Evolutionary conservation across 129 eudicot species (phyloP).

Genomic region (Apium graveolens): DNA sequence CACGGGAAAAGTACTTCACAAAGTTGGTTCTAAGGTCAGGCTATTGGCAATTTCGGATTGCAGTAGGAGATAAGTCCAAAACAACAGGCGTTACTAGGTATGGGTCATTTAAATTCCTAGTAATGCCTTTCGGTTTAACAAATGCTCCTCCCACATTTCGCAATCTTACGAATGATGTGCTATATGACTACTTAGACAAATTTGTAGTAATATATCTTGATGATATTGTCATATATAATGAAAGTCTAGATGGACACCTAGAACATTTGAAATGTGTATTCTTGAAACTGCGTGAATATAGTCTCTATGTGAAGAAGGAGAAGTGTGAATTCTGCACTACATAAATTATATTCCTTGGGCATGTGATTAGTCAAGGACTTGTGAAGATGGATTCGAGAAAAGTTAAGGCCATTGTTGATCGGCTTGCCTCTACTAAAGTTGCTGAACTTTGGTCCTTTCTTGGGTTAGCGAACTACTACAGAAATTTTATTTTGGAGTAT

Average conservation of each 20-base stretch:
- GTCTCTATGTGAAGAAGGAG: not conserved
- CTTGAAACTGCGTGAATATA: too few relatives aligned
- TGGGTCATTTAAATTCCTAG: not conserved
- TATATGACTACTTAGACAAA: not conserved
- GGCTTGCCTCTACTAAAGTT: conserved; percentile 2
- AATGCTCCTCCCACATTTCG: not conserved
- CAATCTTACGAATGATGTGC: not conserved
- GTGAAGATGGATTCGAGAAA: not conserved
- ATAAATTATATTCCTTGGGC: not conserved
- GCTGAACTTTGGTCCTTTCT: not conserved
- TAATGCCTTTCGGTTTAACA: not conserved
- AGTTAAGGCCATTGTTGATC: conserved; percentile 6
- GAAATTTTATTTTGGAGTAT: not conserved
- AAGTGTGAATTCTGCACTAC: not conserved
- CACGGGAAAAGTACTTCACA: not conserved
- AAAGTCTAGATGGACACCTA: not conserved
- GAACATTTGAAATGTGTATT: not conserved
- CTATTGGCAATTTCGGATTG: not conserved
- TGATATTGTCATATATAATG: not conserved
- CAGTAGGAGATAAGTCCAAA: too few relatives aligned
- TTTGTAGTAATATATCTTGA: not conserved
- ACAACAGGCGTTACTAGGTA: too few relatives aligned
- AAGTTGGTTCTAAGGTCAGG: not conserved
- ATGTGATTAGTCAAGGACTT: not conserved
- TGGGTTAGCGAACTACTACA: conserved; percentile 2